Percentiles rank a stretch among this genome's conserved stretches.
Conservation (phyloP, 2,329 filamentous ascomycete species). For the Verticillium klebahnii region DNA sequence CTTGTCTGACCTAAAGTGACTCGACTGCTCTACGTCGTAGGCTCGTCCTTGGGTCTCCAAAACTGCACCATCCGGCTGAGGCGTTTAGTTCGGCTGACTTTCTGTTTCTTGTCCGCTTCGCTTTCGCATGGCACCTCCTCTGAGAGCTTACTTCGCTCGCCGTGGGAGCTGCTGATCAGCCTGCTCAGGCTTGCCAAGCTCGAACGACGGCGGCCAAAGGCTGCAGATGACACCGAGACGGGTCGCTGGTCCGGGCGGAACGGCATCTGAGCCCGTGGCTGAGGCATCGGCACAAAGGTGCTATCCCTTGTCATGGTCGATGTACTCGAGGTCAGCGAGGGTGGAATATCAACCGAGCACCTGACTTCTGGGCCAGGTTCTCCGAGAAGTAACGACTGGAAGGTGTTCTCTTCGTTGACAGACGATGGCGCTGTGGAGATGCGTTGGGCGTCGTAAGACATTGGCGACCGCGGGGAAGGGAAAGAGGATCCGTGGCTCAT, state of each 20-base stretch:
- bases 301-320: slow-evolving; percentile 74
- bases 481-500: slow-evolving; percentile 61
- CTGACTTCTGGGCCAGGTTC: slow-evolving; percentile 70
- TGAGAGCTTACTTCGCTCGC: slow-evolving; percentile 69
- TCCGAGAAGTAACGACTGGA: slow-evolving; percentile 67
- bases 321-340: slow-evolving; percentile 69
- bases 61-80: slow-evolving; percentile 74
- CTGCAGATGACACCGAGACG: slow-evolving; percentile 55
- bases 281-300: slow-evolving; percentile 31
- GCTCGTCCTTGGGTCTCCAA: slow-evolving; percentile 61
- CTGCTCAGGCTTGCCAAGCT: slow-evolving; percentile 75
- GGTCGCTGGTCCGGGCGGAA: slow-evolving; percentile 51
- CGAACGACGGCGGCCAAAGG: slow-evolving; percentile 65
- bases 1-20: not conserved
- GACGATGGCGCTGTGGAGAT: slow-evolving; percentile 75
- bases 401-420: slow-evolving; percentile 63
- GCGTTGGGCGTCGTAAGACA: slow-evolving; percentile 67
- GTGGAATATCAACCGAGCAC: slow-evolving; percentile 68
- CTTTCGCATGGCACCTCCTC: slow-evolving; percentile 58
- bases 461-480: slow-evolving; percentile 64
- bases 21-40: not conserved
- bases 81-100: slow-evolving; percentile 62
- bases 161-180: slow-evolving; percentile 69
- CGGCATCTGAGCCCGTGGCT: slow-evolving; percentile 30
- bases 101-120: slow-evolving; percentile 52